Evolutionary conservation across 2,329 filamentous ascomycete species (phyloP), one percentile per base, ranked within the genome.

Genomic region (Trichophyton benhamiae): DNA sequence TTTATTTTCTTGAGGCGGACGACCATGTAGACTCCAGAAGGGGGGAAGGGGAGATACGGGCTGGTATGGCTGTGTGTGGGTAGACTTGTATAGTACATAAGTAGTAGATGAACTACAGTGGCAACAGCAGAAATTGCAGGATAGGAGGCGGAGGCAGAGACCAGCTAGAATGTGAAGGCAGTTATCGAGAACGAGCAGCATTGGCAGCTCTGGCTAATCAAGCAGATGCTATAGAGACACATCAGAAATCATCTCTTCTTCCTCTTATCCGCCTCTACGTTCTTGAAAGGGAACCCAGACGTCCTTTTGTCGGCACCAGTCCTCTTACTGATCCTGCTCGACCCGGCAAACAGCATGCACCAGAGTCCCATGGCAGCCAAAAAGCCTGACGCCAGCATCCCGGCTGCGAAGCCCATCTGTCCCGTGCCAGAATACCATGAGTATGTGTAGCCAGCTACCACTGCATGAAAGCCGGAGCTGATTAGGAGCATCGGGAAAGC

Each of bases 261-360:
- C 67, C 75, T 82, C 76, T 79, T 81, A 68, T 79, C 79, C 46
- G 82, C 80, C 70, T 83, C 80, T 3, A 67, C 68, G 66, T 88
- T 87, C 66, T 76, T 77, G 70, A 88, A 87, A 2, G 85, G 85
- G 66, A 83, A 88, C 9, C 83, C 84, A 63, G 79, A 79, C 27
- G 80, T 86, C 69, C 85, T 77, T 78, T 87, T 87, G 69, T 87
- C 86, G 38, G 81, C 83, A 0, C 85, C 84, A 1, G 84, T 87
- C 72, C 78, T 83, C 68, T 80, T 79, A 20, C 49, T 55, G 60
- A 87, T 82, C 63, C 78, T 75, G 1, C 83, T 82, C 49, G 77
- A 80, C 60, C 77, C 82, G 0, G 79, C 82, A 71, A 85, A 85
- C 63, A 85, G 66, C 59, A 83, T 71, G 66, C 80, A 84, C 86